phyloP scores from a whole-genome alignment of 2,329 filamentous ascomycete species.

The Calycina herbarum region DNA sequence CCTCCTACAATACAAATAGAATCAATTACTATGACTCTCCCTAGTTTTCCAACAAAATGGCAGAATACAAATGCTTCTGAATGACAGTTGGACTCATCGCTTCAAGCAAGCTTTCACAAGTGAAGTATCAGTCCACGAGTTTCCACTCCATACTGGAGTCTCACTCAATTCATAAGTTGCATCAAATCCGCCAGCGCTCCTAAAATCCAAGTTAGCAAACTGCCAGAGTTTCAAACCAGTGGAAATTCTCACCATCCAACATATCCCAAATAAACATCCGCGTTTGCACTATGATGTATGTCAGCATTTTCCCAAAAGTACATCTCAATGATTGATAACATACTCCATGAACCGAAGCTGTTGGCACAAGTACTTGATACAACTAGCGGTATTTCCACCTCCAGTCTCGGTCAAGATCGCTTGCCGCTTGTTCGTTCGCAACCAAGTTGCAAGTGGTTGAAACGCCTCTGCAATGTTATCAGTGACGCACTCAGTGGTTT shows the following conservation, averaged over 20 bases:
- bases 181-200: constrained; percentile 38
- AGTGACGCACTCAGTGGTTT: constrained; percentile 51
- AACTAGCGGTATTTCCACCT: constrained; percentile 38
- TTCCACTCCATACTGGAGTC: constrained; percentile 27
- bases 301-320: not conserved
- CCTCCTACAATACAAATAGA: no score
- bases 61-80: no score
- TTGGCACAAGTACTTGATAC: constrained; percentile 38
- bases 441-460: constrained; percentile 46
- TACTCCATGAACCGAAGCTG: constrained; percentile 38
- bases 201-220: no score
- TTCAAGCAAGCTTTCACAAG: constrained; percentile 29
- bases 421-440: constrained; percentile 48
- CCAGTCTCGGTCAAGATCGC: constrained; percentile 56
- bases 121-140: constrained; percentile 26
- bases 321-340: not conserved
- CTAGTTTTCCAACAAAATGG: no score
- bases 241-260: constrained; percentile 39
- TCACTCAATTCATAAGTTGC: constrained; percentile 30
- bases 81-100: not conserved
- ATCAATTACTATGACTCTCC: no score
- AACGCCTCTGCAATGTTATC: constrained; percentile 53
- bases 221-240: no score
- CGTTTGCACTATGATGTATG: constrained; percentile 30
- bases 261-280: constrained; percentile 42